These are phyloP conservation scores for Penicillium maclennaniae DNA, from an alignment of 495 filamentous ascomycete species.

Conservation along the genomic window DNA sequence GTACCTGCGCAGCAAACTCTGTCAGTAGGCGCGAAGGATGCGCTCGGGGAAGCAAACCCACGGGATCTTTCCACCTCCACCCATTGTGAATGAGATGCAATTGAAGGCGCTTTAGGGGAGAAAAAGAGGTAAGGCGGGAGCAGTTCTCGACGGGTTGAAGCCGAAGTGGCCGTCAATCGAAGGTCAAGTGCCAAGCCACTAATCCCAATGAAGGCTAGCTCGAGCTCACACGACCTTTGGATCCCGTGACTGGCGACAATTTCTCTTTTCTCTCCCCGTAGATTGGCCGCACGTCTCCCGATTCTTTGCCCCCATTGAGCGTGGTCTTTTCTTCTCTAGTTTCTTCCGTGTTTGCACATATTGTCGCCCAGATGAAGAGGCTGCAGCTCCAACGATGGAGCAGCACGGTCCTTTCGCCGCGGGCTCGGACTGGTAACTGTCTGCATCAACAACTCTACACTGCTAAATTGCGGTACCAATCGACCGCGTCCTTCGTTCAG, in stretches of 20 bases:
- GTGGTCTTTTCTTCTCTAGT: conserved; percentile 9
- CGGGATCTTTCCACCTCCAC: conserved; percentile 81
- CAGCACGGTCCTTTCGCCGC: conserved; percentile 61
- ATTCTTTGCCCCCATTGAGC: conserved; percentile 19
- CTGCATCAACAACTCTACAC: conserved; percentile 43
- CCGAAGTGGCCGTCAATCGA: conserved; percentile 36
- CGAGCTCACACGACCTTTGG: conserved; percentile 31
- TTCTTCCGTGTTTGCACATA: conserved; percentile 7
- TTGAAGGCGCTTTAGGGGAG: conserved; percentile 21
- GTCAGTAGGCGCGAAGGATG: conserved; percentile 20
- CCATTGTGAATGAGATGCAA: conserved; percentile 40
- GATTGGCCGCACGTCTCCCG: conserved; percentile 23
- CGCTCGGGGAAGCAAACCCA: conserved; percentile 43
- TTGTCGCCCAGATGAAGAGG: conserved; percentile 58
- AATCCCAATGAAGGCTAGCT: conserved; percentile 28
- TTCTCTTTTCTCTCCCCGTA: conserved; percentile 41
- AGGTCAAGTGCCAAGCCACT: conserved; percentile 33
- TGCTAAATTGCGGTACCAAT: conserved; percentile 33
- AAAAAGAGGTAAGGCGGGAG: conserved; percentile 23
- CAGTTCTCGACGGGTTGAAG: conserved; percentile 26
- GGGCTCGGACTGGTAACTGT: conserved; percentile 46
- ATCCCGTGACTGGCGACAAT: conserved; percentile 46
- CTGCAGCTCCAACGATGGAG: conserved; percentile 69
- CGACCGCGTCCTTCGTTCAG: conserved; percentile 35
- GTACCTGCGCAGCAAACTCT: conserved; percentile 56